A percentile compares a stretch with the other conserved stretches of the same genome.
Conservation (phyloP, 208 protist species). For the Trypanosoma vivax region DNA sequence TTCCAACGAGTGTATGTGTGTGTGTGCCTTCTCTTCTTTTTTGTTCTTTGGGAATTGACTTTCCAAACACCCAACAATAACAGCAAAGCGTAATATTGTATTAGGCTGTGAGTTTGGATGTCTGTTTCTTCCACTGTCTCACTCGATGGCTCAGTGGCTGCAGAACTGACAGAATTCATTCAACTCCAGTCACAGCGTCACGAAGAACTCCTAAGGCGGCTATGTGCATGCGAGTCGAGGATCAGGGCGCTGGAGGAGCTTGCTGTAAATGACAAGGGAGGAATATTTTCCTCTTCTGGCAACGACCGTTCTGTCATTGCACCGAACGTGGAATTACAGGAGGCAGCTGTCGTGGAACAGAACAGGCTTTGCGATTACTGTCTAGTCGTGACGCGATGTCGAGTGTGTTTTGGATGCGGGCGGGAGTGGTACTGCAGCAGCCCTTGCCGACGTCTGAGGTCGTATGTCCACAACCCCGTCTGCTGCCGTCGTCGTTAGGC, state of each 20-base stretch:
- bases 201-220: not conserved
- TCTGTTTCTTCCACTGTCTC: too few species aligned
- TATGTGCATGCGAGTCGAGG: constrained; percentile 6
- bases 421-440: constrained; percentile 75
- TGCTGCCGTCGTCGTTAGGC: constrained; percentile 26
- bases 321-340: not conserved
- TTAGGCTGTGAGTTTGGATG: too few species aligned
- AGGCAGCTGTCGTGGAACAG: not conserved
- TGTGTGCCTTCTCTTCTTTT: not conserved
- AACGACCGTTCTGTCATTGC: too few species aligned
- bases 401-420: constrained; percentile 36
- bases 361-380: constrained; percentile 64
- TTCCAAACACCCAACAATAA: too few species aligned
- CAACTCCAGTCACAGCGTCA: not conserved
- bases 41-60: too few species aligned
- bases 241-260: not conserved
- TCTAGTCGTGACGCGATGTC: constrained; percentile 31
- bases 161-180: too few species aligned
- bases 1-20: not conserved
- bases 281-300: too few species aligned
- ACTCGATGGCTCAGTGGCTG: too few species aligned
- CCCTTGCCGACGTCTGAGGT: constrained; percentile 43
- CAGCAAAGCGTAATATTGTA: too few species aligned
- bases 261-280: too few species aligned
- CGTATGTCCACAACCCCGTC: constrained; percentile 26